Evolutionary conservation across 345 rosid genomes (phyloP), one percentile per base, ranked within the genome.

Genomic region (Ricinus communis): DNA sequence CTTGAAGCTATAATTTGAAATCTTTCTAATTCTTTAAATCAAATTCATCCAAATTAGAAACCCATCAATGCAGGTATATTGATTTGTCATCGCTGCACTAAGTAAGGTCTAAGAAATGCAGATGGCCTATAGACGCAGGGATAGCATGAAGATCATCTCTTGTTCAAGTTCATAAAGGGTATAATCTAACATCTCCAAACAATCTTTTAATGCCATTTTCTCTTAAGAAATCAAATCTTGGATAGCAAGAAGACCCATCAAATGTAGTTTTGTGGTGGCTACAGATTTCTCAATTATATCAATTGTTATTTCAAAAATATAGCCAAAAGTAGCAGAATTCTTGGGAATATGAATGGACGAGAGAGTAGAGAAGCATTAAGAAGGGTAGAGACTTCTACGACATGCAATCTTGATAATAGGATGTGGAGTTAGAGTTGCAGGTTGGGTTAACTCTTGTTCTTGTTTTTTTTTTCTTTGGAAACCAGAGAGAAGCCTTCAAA

Each of bases 71-170:
- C 67, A 63, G 24, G 67, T 63, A 12, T 63, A 5, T 52, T 63
- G 67, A 63, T 63, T 63, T 0, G 67, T 63, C 67, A 63, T 63
- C 28, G 67, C 49, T 1, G 67, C 67, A 63, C 67, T 63, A 63
- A 43, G 67, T 14, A 63, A 5, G 3, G 67, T 63, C 52, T 63
- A 60, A 36, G 1, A 19, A 36, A 60, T 3, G 45, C 7, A 60
- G 25, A 60, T 60, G 43, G 9, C 6, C 7, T 8, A 11, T 13
- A 0, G 51, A 22, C 10, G 33, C 67, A 63, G 67, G 52, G 36
- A 63, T 43, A 63, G 21, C 51, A 11, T 24, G 67, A 24, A 63
- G 52, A 63, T 63, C 33, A 43, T 63, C 52, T 52, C 67, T 63
- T 41, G 52, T 24, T 24, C 13, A 22, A 63, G 67, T 38, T 63